Base-by-base conservation (phyloP, 2,329 filamentous ascomycete species). In the Nothophaeocryptopus gaeumannii region DNA sequence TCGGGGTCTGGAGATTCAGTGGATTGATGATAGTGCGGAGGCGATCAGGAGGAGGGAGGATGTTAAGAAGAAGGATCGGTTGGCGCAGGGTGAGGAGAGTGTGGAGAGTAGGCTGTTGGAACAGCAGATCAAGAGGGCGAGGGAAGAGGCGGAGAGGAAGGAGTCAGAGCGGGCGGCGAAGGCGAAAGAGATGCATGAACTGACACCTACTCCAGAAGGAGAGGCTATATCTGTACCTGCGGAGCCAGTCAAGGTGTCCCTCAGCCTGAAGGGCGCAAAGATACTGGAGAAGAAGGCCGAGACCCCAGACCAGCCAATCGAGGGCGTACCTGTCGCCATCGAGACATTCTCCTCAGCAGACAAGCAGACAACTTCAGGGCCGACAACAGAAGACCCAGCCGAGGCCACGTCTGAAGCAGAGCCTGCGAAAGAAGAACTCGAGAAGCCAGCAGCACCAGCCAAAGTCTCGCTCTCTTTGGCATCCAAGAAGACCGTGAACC, bases 11-110 rank as follows among this genome's bases (percentile, higher is more conserved):
- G 86, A 90, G 63, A 84, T 99, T 46, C 78, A 86, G 1, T 99
- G 91, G 88, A 85, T 96, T 50, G 92, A 99, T 65, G 89, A 92
- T 62, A 91, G 86, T 32, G 89, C 90, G 0, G 92, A 96, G 48
- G 89, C 90, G 1, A 72, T 97, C 57, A 78, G 82, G 60, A 75
- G 91, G 43, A 82, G 88, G 55, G 92, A 96, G 58, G 89, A 89
- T 20, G 77, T 96, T 41, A 76, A 85, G 59, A 84, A 85, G 65
- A 92, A 89, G 69, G 91, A 96, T 68, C 81, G 87, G 47, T 84
- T 91, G 69, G 91, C 96, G 62, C 88, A 88, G 60, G 89, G 90
- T 2, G 91, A 96, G 60, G 92, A 97, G 67, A 88, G 95, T 71
- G 73, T 89, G 41, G 91, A 97, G 71, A 86, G 92, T 70, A 82